Evolutionary conservation across 495 filamentous ascomycete genomes (phyloP), one percentile per base, ranked within the genome.

Genomic region (Penicillium verhagenii): DNA sequence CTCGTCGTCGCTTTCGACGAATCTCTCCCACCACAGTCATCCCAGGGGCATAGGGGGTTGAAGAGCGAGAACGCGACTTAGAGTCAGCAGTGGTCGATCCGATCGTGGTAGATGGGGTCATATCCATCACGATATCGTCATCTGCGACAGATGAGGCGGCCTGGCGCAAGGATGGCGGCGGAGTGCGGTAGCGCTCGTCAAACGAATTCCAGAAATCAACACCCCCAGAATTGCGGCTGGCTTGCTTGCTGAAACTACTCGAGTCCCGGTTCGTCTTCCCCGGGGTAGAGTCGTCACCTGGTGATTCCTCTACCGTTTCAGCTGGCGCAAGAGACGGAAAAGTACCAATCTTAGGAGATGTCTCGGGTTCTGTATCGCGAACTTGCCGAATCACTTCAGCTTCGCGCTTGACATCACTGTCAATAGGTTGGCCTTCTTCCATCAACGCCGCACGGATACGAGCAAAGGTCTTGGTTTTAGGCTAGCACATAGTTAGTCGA

Each of bases 331-430:
- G 61, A 10, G 73, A 76, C 24, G 73, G 66, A 24, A 73, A 63
- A 35, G 67, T 62, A 29, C 65, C 53, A 37, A 78, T 49, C 13
- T 63, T 71, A 4, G 69, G 75, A 4, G 72, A 66, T 31, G 69
- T 71, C 50, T 73, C 72, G 14, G 74, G 68, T 51, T 86, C 80
- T 50, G 80, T 84, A 69, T 97, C 93, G 16, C 90, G 88, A 28
- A 96, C 92, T 70, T 96, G 95, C 2, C 89, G 87, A 51, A 97
- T 88, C 1, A 97, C 92, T 72, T 97, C 92, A 11, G 93, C 91
- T 76, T 99, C 94, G 35, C 91, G 87, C 52, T 88, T 86, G 56
- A 92, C 82, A 68, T 99, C 94, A 38, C 85, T 86, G 57, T 97
- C 95, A 24, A 96, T 69, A 0, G 94, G 94, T 0, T 91, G 82